These are phyloP conservation scores for Astrothelium subdiscretum DNA, from an alignment of 495 filamentous ascomycete species.

Conservation along the genomic window DNA sequence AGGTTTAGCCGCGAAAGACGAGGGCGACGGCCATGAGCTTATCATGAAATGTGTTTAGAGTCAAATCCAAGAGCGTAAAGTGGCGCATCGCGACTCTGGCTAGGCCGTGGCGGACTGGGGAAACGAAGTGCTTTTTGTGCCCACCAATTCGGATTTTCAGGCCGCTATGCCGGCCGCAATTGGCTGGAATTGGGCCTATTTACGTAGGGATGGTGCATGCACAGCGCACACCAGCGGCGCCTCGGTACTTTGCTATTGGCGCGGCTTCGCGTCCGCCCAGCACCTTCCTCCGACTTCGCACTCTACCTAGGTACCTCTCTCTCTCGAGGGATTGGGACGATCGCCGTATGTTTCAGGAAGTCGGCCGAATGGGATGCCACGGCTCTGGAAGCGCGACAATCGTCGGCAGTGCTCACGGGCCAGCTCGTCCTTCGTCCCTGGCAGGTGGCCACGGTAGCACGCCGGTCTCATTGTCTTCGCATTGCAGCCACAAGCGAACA, in stretches of 20 bases:
- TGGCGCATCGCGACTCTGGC: no score
- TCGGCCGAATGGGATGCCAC: not conserved
- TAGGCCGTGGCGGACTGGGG: not conserved
- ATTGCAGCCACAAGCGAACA: not conserved
- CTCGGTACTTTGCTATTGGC: not conserved
- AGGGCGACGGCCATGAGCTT: no score
- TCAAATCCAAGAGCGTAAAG: no score
- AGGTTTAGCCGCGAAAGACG: no score
- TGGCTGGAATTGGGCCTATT: not conserved
- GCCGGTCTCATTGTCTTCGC: no score
- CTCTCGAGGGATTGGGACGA: no score
- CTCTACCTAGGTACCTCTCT: no score
- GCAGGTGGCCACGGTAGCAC: no score
- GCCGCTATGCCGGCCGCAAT: not conserved
- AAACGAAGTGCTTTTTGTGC: not conserved
- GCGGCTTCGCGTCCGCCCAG: no score
- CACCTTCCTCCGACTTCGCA: no score
- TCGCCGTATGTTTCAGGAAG: not conserved
- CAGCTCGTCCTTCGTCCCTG: not conserved
- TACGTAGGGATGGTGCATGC: not conserved
- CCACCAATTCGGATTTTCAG: conserved; percentile 1
- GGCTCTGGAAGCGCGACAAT: not conserved
- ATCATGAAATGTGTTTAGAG: no score
- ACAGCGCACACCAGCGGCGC: not conserved
- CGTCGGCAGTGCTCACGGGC: not conserved